A percentile compares a stretch with the other conserved stretches of the same genome.
phyloP scores from a whole-genome alignment of 2,329 filamentous ascomycete genomes.

The Diaporthe sp. region DNA sequence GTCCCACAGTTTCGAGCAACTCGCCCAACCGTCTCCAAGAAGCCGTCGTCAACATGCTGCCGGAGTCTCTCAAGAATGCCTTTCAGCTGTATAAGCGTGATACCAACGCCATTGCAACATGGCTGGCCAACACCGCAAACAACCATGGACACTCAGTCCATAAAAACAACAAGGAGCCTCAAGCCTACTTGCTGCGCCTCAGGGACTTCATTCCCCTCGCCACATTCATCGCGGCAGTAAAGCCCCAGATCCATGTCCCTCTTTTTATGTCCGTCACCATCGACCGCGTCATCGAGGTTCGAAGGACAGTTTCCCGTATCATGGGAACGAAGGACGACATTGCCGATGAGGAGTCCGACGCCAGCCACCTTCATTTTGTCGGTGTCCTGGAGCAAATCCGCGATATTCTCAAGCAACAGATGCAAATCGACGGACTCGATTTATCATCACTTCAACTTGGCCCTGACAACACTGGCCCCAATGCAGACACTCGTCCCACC shows the following conservation, averaged over 20 bases:
- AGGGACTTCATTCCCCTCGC: slow-evolving; percentile 9
- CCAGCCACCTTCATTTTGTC: not conserved
- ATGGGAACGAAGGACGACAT: not conserved
- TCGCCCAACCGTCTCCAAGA: not conserved
- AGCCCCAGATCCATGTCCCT: not conserved
- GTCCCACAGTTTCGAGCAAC: not conserved
- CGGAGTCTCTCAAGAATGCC: not conserved
- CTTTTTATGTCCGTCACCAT: not conserved
- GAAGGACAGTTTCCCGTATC: not conserved
- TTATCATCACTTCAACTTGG: not conserved
- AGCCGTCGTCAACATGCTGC: not conserved
- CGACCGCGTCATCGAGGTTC: slow-evolving; percentile 11
- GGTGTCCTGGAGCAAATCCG: slow-evolving; percentile 5
- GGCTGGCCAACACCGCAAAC: slow-evolving; percentile 1
- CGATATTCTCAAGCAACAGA: not conserved
- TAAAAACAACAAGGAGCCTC: not conserved
- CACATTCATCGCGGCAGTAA: not conserved
- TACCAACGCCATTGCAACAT: slow-evolving; percentile 18
- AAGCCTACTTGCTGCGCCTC: not conserved
- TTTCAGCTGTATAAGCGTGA: slow-evolving; percentile 18
- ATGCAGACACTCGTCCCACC: not conserved
- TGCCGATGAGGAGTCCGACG: not conserved
- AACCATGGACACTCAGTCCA: not conserved
- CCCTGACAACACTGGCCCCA: not conserved
- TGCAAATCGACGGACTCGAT: not conserved